These are phyloP conservation scores for Pilobolus umbonatus DNA, from an alignment of 192 early-diverging fungal genomes.

Conservation along the genomic window DNA sequence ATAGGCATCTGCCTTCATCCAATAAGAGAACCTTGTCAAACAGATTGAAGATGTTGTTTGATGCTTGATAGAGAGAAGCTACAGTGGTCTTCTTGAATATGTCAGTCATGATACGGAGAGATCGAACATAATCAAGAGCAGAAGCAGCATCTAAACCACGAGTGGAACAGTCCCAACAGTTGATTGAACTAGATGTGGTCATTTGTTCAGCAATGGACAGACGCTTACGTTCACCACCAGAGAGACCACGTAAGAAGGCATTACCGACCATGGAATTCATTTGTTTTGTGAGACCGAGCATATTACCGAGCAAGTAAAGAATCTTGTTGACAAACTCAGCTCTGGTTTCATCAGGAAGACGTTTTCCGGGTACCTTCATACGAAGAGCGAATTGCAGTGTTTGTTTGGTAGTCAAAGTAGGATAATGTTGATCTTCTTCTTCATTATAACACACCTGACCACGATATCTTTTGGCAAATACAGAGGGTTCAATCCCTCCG, in stretches of 20 bases:
- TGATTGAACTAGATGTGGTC: constrained; percentile 52
- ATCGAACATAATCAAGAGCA: constrained; percentile 74
- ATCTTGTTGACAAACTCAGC: constrained; percentile 48
- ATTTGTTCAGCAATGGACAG: constrained; percentile 76
- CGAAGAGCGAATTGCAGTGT: constrained; percentile 74
- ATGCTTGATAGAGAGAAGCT: constrained; percentile 63
- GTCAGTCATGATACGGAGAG: constrained; percentile 69
- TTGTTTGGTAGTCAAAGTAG: constrained; percentile 73
- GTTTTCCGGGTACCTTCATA: constrained; percentile 61
- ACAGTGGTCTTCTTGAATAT: constrained; percentile 59
- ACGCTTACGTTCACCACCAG: constrained; percentile 78
- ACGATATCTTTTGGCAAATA: constrained; percentile 58
- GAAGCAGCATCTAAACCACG: constrained; percentile 77
- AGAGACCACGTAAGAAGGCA: constrained; percentile 72
- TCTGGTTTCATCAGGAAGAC: constrained; percentile 43
- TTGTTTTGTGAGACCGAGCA: constrained; percentile 53
- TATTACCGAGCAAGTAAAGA: constrained; percentile 43
- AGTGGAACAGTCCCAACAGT: constrained; percentile 59
- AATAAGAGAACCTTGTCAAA: constrained; percentile 68
- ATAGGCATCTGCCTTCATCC: constrained; percentile 63
- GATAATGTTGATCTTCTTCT: constrained; percentile 79
- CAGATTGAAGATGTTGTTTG: constrained; percentile 71
- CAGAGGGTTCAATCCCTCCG: constrained; percentile 58
- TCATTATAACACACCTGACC: constrained; percentile 76
- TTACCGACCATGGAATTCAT: constrained; percentile 70